Conservation (phyloP, 208 protist species). For the Sergeia podlipaevii region DNA sequence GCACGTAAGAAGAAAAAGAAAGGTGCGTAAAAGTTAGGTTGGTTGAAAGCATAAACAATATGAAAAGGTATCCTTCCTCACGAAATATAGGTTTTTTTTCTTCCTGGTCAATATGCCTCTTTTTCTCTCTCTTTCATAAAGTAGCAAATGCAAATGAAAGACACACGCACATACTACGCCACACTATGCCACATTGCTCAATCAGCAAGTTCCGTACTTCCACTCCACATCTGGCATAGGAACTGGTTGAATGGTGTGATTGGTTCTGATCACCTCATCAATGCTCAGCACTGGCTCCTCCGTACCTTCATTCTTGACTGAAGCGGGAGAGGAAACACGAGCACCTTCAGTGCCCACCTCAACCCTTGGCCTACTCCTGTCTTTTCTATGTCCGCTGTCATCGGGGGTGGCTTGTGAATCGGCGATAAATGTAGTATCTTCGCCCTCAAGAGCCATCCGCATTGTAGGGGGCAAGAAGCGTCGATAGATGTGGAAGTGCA, state of each 20-base stretch:
- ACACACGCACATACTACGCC: neutral
- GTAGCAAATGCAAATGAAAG: no score
- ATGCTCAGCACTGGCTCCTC: slow-evolving; percentile 1
- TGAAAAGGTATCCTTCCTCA: neutral
- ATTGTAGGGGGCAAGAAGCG: slow-evolving; percentile 21
- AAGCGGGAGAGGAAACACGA: no score
- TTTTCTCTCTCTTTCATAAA: neutral
- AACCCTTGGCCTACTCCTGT: no score
- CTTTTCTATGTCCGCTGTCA: neutral
- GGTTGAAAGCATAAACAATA: neutral
- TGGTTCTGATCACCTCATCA: slow-evolving; percentile 14
- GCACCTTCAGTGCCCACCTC: no score
- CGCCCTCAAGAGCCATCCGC: slow-evolving; percentile 16
- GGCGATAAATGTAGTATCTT: no score
- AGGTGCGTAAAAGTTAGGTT: neutral
- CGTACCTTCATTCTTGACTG: no score
- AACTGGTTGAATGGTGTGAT: slow-evolving; percentile 34
- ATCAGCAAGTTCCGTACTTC: slow-evolving; percentile 25
- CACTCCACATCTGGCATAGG: slow-evolving; percentile 64
- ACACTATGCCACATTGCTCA: neutral
- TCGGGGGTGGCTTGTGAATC: neutral
- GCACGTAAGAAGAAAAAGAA: slow-evolving; percentile 1
- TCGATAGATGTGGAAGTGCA: slow-evolving; percentile 43
- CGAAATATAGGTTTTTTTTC: neutral
- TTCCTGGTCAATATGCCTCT: neutral